A percentile compares a stretch with the other conserved stretches of the same genome.
Conservation (phyloP, 1,284 basidiomycete genomes). For the Moniliella sp. region DNA sequence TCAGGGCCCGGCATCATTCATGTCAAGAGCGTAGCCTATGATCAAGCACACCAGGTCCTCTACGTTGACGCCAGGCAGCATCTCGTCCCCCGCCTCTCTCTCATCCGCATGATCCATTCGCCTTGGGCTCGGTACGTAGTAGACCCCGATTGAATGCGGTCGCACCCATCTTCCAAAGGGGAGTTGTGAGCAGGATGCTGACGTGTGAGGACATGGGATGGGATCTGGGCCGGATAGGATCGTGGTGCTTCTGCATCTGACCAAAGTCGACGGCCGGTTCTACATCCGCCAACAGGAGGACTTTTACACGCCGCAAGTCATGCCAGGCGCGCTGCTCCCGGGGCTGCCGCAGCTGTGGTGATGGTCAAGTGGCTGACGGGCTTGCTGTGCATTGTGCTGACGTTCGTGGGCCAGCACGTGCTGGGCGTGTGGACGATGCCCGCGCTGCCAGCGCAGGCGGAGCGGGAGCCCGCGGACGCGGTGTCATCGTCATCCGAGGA, state of each 20-base stretch:
- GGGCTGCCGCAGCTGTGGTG: slow-evolving; percentile 7
- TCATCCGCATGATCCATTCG: slow-evolving; percentile 2
- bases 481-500: too few relatives aligned
- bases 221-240: slow-evolving; percentile 5
- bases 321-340: slow-evolving; percentile 15
- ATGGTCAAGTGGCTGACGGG: slow-evolving; percentile 13
- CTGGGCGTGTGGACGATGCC: slow-evolving; percentile 10
- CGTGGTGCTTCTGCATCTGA: slow-evolving; percentile 18
- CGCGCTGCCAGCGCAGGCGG: neutral
- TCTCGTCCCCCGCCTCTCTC: slow-evolving; percentile 8
- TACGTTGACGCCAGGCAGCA: slow-evolving; percentile 20
- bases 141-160: neutral
- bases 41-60: slow-evolving; percentile 7
- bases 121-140: slow-evolving; percentile 2
- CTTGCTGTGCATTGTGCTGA: slow-evolving; percentile 14
- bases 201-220: neutral
- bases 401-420: slow-evolving; percentile 8
- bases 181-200: neutral
- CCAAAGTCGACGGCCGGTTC: slow-evolving; percentile 18
- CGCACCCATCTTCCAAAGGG: too few relatives aligned
- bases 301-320: slow-evolving; percentile 17
- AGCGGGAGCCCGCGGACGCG: too few relatives aligned
- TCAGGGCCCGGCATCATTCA: slow-evolving; percentile 17
- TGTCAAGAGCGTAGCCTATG: slow-evolving; percentile 13
- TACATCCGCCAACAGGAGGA: slow-evolving; percentile 28